These are phyloP conservation scores for Trametes sp. DNA, from an alignment of 1,284 basidiomycete genomes.

Conservation along the genomic window DNA sequence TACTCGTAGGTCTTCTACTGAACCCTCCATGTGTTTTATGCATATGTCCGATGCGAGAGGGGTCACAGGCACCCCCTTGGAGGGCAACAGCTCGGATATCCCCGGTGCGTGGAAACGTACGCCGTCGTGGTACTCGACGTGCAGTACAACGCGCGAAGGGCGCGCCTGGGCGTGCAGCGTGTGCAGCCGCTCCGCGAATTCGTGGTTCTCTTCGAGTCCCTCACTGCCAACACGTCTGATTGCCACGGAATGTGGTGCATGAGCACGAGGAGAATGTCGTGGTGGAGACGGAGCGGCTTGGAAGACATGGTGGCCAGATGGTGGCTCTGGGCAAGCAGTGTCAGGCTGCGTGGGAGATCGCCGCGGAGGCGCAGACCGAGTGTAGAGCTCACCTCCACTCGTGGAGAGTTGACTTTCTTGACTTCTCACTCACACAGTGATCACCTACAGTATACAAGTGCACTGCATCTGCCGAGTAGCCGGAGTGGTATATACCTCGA, in stretches of 20 bases:
- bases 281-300: background rate
- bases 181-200: background rate
- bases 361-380: too few relatives aligned
- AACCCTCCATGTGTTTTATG: background rate
- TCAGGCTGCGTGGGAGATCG: too few relatives aligned
- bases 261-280: slow-evolving; percentile 3
- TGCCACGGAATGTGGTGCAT: slow-evolving; percentile 8
- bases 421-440: too few relatives aligned
- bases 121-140: background rate
- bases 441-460: too few relatives aligned
- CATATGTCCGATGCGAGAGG: background rate
- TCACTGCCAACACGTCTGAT: slow-evolving; percentile 1
- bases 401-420: too few relatives aligned
- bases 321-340: background rate
- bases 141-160: background rate
- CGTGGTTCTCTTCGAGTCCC: too few relatives aligned
- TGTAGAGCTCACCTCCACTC: too few relatives aligned
- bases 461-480: too few relatives aligned
- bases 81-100: background rate
- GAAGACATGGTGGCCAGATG: background rate
- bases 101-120: background rate
- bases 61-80: background rate
- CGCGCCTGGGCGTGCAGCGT: background rate
- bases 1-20: background rate
- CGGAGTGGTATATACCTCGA: too few relatives aligned